Conservation (phyloP, 1,139 yeast genomes). For the Geotrichum citri-aurantii region DNA sequence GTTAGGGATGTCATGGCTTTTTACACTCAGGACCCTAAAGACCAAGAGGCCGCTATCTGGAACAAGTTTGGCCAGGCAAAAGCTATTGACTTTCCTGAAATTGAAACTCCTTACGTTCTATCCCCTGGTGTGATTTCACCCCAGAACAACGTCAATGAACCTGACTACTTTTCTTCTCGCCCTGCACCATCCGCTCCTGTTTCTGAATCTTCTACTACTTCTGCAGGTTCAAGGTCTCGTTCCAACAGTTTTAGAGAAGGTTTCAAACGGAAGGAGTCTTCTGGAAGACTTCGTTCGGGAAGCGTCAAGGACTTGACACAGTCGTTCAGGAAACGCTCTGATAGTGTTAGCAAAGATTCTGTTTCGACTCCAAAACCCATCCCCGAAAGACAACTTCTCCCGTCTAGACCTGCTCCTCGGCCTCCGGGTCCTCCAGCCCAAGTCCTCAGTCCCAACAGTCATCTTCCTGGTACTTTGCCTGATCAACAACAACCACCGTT, state of each 20-base stretch:
- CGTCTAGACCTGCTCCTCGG: conserved; percentile 65
- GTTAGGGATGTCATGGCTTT: conserved; percentile 89
- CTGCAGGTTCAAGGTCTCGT: conserved; percentile 5
- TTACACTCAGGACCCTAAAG: conserved; percentile 59
- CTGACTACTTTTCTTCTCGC: conserved; percentile 12
- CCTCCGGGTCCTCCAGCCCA: conserved; percentile 32
- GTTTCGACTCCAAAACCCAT: conserved; percentile 12
- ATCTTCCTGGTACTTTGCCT: not conserved
- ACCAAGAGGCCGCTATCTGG: conserved; percentile 64
- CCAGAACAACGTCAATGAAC: not conserved
- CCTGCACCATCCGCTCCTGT: conserved; percentile 17
- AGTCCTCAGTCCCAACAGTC: conserved; percentile 27
- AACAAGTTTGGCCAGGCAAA: conserved; percentile 56
- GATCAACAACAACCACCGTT: not conserved
- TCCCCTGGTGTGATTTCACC: conserved; percentile 10
- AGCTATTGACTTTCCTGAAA: conserved; percentile 30
- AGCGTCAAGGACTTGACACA: conserved; percentile 19
- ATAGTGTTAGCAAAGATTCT: conserved; percentile 13
- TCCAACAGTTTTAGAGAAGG: conserved; percentile 17
- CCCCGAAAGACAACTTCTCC: conserved; percentile 42
- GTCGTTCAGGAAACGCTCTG: conserved; percentile 15
- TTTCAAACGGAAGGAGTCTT: conserved; percentile 15
- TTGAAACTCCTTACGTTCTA: not conserved
- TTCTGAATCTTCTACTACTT: conserved; percentile 32
- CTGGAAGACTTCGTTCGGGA: conserved; percentile 14